Base-by-base conservation (phyloP, 148 eudicot genomes). In the Arctostaphylos glauca region DNA sequence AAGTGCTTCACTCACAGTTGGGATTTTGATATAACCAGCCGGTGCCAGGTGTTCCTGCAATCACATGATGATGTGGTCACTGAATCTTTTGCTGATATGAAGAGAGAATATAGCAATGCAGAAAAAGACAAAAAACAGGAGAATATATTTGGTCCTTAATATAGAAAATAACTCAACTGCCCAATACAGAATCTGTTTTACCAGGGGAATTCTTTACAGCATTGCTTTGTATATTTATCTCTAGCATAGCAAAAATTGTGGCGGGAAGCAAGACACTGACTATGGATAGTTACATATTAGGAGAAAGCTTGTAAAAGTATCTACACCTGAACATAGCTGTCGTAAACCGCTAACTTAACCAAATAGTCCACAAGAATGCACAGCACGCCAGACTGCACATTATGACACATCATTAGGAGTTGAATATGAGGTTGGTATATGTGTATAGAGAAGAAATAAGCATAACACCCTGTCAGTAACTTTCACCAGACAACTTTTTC, bases 11-110 rank as follows among this genome's bases (percentile, higher is more conserved):
- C 91, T 89, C 84, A 89, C 91, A 78, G 87, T 85, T 76, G 91
- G 91, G 53, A 87, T 84, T 82, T 87, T 89, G 77, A 87, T 67
- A 53, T 87, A 89, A 81, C 64, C 60, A 71, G 91, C 88, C 8
- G 91, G 91, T 53, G 91, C 91, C 79, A 89, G 79, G 84, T 87
- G 91, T 81, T 80, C 62, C 91, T 89, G 91, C 83, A 87, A 80
- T 47, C 60, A 78, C 81, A 12, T 16, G 15, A 47, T 59, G 21
- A 38, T 60, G 67, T 44, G 48, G 54, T 3, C 15, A 50, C 25
- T 15, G 2, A 48, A 59, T 60, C 46, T 41, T 13, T n/a, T 14
- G 23, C 8, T 2, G 12, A 19, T 6, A 5, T 15, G 8, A 43
- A 31, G 7, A 73, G 53, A 47, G 76, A 74, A 48, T 47, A 74